Base-by-base conservation (phyloP, 164 flowering plant species). In the Santalum album region DNA sequence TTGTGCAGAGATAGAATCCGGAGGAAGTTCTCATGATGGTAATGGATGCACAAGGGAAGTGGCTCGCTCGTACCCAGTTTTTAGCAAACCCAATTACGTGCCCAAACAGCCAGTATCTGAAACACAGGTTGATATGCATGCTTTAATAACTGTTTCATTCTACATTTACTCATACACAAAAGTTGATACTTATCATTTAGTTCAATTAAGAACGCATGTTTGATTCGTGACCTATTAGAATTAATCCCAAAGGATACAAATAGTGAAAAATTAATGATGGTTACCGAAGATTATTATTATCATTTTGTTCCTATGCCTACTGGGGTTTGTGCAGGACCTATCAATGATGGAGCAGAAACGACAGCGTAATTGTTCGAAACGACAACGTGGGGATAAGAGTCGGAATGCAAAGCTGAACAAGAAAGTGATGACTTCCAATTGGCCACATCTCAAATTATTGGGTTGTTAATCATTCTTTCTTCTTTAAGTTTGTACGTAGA, bases 391-490 rank as follows among this genome's bases (percentile, higher is more conserved):
- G 50, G 52, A 61, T 34, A 61, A 52, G 5, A 51, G 12, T 29
- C 4, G 9, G 22, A 42, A 44, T 23, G 51, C 25, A 17, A 62
- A 58, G 17, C 36, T 43, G 29, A 25, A 67, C 34, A 29, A 63
- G 64, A 68, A 50, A 27, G 40, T 16, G 48, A 32, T 1, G 1
- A 9, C 57, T 46, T 22, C 67, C 25, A 54, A 24, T 14, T 68
- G 71, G 71, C 43, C 64, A 3, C 64, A 36, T 26, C 23, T 63
- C n/a, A 62, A 36, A 38, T 1, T 68, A 24, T 63, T 68, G 16
- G 71, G 71, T 7, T 68, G 71, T 57, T 68, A 51, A 44, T 22
- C 50, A 21, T 47, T 26, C 19, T 47, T 12, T 47, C 26, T 21
- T n/a, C n/a, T n/a, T n/a, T n/a, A n/a, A n/a, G n/a, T n/a, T n/a